phyloP scores from a whole-genome alignment of 2,329 filamentous ascomycete species.

The Neofusicoccum umdonicola region DNA sequence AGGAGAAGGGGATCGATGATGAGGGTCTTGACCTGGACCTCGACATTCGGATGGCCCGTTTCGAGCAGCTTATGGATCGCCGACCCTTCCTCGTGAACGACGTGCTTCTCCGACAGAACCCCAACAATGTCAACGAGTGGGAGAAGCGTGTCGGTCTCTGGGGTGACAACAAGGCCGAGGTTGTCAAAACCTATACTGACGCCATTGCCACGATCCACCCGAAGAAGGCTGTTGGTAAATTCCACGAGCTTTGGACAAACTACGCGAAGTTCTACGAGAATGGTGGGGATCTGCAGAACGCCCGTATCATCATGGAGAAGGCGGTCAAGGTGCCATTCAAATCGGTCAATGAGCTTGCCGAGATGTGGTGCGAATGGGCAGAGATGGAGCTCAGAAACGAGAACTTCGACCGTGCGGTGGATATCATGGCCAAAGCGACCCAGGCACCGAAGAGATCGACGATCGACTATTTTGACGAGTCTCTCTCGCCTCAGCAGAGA shows the following conservation, averaged over 20 bases:
- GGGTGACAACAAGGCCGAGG: conserved; percentile 87
- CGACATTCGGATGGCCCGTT: conserved; percentile 95
- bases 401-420: conserved; percentile 90
- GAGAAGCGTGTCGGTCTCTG: conserved; percentile 94
- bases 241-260: conserved; percentile 92
- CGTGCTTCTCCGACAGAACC: conserved; percentile 90
- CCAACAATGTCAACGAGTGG: conserved; percentile 95
- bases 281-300: conserved; percentile 78
- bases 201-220: conserved; percentile 91
- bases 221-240: conserved; percentile 89
- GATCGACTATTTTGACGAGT: conserved; percentile 99
- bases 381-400: conserved; percentile 96
- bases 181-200: conserved; percentile 91
- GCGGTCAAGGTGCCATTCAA: conserved; percentile 98
- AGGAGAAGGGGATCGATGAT: conserved; percentile 74
- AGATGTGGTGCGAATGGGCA: conserved; percentile 99
- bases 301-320: conserved; percentile 93
- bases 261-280: conserved; percentile 97
- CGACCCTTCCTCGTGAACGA: conserved; percentile 95
- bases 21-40: conserved; percentile 89
- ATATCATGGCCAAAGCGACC: conserved; percentile 95
- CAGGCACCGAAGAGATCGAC: conserved; percentile 96
- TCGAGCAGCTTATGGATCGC: conserved; percentile 96
- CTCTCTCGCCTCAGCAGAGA: conserved; percentile 86
- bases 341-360: conserved; percentile 91